A percentile compares a stretch with the other conserved stretches of the same genome.
Conservation (phyloP, 2,329 filamentous ascomycete species). For the Beauveria australis region DNA sequence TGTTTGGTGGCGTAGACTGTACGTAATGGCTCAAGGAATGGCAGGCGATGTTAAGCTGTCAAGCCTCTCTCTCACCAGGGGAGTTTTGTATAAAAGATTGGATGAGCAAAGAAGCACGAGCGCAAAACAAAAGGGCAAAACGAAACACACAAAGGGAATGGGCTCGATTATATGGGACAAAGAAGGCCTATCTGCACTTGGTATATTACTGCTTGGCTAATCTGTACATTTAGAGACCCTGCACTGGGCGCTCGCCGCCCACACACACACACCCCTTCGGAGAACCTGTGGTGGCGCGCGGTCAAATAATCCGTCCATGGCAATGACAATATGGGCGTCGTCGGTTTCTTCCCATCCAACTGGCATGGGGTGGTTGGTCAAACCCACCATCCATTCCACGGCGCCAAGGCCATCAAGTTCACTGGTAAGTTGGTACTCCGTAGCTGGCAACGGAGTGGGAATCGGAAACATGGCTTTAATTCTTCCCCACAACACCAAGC, state of each 20-base stretch:
- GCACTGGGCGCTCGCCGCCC: background rate
- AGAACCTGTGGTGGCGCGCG: background rate
- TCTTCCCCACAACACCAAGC: too few relatives aligned
- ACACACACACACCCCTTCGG: too few relatives aligned
- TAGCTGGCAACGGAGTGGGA: too few relatives aligned
- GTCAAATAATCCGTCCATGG: too few relatives aligned
- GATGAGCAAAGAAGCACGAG: background rate
- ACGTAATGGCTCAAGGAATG: background rate
- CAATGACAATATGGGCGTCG: background rate
- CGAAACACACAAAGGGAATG: background rate
- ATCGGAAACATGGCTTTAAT: too few relatives aligned
- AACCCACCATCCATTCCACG: background rate
- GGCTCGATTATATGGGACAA: background rate
- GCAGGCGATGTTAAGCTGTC: background rate
- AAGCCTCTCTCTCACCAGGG: constrained; percentile 2
- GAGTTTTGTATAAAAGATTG: background rate
- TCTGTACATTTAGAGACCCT: background rate
- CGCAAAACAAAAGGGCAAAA: background rate
- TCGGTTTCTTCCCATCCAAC: background rate
- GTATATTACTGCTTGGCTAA: too few relatives aligned
- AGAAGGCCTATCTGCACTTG: background rate
- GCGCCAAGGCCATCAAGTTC: too few relatives aligned
- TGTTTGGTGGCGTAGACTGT: background rate
- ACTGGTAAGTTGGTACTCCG: too few relatives aligned
- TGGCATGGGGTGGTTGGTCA: constrained; percentile 1